A percentile compares a stretch with the other conserved stretches of the same genome.
phyloP scores from a whole-genome alignment of 1,284 basidiomycete genomes.

The Ustilago bromivora region DNA sequence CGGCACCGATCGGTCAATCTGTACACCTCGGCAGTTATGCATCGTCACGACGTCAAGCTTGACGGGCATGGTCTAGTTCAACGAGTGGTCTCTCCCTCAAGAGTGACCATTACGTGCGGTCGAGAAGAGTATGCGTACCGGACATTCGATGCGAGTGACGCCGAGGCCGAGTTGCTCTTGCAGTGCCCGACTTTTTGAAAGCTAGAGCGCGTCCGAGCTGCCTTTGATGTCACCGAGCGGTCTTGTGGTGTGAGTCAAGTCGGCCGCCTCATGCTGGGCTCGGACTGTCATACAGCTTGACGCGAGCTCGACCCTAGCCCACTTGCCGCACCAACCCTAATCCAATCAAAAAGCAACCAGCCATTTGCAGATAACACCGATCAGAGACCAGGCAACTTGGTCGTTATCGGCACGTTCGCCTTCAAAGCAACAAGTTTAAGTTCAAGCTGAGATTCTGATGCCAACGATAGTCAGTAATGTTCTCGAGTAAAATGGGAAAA shows the following conservation, averaged over 20 bases:
- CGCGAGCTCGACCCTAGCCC: background rate
- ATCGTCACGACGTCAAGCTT: background rate
- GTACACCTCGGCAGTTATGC: conserved; percentile 2
- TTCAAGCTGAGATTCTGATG: too few relatives aligned
- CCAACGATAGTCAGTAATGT: too few relatives aligned
- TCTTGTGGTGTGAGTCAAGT: background rate
- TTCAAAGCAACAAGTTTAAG: too few relatives aligned
- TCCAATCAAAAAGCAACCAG: too few relatives aligned
- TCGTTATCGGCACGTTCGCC: too few relatives aligned
- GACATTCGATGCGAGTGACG: conserved; percentile 32
- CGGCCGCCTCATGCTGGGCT: background rate
- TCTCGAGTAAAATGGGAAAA: too few relatives aligned
- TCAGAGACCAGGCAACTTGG: too few relatives aligned
- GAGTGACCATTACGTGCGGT: conserved; percentile 16
- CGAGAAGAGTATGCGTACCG: conserved; percentile 22
- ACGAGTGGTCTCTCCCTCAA: background rate
- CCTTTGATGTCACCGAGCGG: conserved; percentile 21
- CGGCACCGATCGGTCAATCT: background rate
- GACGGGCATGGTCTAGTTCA: background rate
- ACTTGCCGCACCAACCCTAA: background rate
- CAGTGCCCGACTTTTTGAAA: background rate
- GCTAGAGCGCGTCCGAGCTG: conserved; percentile 34
- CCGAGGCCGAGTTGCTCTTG: conserved; percentile 38
- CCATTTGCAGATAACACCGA: too few relatives aligned
- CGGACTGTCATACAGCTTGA: conserved; percentile 13